Evolutionary conservation across 2,329 filamentous ascomycete genomes (phyloP).

Genomic region (Thelonectria olida): DNA sequence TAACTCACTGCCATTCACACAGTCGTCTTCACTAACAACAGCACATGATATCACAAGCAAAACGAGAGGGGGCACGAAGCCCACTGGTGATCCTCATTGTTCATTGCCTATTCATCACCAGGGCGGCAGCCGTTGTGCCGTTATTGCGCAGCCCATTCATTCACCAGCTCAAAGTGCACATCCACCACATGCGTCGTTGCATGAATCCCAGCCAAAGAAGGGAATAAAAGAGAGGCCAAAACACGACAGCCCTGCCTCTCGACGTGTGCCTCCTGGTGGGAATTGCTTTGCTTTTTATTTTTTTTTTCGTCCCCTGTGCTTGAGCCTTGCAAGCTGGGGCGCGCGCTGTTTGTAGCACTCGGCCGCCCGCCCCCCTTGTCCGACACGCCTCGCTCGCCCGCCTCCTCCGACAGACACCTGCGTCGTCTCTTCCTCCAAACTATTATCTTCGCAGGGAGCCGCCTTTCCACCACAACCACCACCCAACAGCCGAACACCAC

Average conservation of each 20-base stretch:
- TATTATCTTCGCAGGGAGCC: too few species aligned
- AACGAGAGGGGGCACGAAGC: too few species aligned
- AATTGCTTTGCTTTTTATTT: neutral
- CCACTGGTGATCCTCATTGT: too few species aligned
- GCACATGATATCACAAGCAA: too few species aligned
- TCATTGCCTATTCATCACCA: too few species aligned
- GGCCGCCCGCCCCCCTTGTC: constrained; percentile 39
- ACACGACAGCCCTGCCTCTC: neutral
- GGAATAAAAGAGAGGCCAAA: too few species aligned
- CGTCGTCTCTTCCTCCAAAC: too few species aligned
- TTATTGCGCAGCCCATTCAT: neutral
- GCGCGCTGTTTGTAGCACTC: constrained; percentile 21
- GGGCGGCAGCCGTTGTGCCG: too few species aligned
- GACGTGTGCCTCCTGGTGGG: neutral
- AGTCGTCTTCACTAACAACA: too few species aligned
- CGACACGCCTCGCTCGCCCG: constrained; percentile 27
- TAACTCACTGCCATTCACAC: too few species aligned
- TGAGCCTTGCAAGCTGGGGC: constrained; percentile 6
- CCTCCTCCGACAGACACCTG: constrained; percentile 29
- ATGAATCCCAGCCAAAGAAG: neutral
- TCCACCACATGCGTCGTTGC: neutral
- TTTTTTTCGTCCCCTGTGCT: neutral
- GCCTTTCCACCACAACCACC: constrained; percentile 19
- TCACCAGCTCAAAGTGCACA: neutral
- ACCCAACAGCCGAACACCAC: constrained; percentile 35